Evolutionary conservation across 1,284 basidiomycete genomes (phyloP).

Genomic region (Amylostereum areolatum): DNA sequence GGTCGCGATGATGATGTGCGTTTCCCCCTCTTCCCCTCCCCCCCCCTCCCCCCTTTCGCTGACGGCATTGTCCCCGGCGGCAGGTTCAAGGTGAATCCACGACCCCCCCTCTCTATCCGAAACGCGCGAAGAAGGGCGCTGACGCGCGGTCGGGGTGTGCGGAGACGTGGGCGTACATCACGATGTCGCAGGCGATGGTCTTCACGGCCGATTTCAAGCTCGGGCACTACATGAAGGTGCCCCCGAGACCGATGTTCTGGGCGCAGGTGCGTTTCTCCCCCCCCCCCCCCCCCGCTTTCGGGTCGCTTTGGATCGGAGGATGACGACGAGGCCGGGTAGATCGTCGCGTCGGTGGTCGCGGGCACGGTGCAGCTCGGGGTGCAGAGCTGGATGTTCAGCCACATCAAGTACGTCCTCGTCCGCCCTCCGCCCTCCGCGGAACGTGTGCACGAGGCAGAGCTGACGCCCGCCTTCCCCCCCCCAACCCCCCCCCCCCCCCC

Average conservation of each 20-base stretch:
- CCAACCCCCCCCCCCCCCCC: no score
- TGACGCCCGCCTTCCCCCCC: no score
- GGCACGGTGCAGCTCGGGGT: slow-evolving; percentile 34
- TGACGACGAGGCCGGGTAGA: no score
- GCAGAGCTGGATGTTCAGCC: slow-evolving; percentile 39
- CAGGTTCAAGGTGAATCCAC: slow-evolving; percentile 21
- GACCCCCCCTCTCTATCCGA: no score
- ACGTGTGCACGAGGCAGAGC: slow-evolving; percentile 30
- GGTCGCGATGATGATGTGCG: slow-evolving; percentile 56
- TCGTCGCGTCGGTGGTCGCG: slow-evolving; percentile 35
- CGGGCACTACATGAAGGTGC: slow-evolving; percentile 46
- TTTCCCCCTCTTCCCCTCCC: slow-evolving; percentile 10
- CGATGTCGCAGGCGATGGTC: slow-evolving; percentile 17
- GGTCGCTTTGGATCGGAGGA: no score
- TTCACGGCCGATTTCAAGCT: slow-evolving; percentile 36
- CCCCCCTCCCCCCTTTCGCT: neutral
- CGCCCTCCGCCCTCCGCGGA: slow-evolving; percentile 10
- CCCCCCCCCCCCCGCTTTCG: no score
- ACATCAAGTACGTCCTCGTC: slow-evolving; percentile 18
- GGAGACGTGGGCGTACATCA: slow-evolving; percentile 42
- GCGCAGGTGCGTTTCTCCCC: slow-evolving; percentile 18
- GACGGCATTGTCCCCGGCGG: neutral
- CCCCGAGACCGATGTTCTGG: slow-evolving; percentile 38
- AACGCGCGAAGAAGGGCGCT: no score
- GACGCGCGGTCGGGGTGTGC: no score